Base-by-base conservation (phyloP, 768 basidiomycete genomes). In the Daedalea quercina region DNA sequence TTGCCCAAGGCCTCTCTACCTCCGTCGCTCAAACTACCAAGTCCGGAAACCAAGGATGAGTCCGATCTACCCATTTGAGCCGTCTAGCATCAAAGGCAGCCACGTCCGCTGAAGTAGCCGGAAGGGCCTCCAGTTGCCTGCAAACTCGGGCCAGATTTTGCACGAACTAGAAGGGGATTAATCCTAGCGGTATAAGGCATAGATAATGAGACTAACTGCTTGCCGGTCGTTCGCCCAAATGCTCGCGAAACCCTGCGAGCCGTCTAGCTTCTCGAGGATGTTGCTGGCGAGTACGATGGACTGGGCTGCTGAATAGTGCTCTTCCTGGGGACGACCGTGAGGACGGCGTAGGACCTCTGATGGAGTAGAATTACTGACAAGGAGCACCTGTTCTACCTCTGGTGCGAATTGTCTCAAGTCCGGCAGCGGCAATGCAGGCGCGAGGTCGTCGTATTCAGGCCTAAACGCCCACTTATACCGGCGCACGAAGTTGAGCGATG, bases 381-480 rank as follows among this genome's bases (percentile, higher is more conserved):
- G 65, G 34, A 73, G 60, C 2, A 75, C 62, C 15, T 71, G 70
- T 4, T 64, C 61, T 56, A 74, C 78, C 2, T 68, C 63, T 0
- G 65, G 53, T 11, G 74, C 69, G 57, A 86, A 83, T n/a, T 67
- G 59, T 13, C 71, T 59, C n/a, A 84, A 70, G 43, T 78, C 73
- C 0, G 85, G 85, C n/a, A 78, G 72, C 0, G 72, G 77, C n/a
- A 83, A 62, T 0, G 75, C 72, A 2, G 72, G 67, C 0, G 65
- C 67, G 9, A 77, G 70, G n/a, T 71, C 68, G 4, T 80, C 77
- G 57, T 87, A 87, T 46, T 79, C 78, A 0, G 75, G 67, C 22
- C 71, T 64, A 56, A 83, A 88, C 0, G 86, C 82, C 89, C 89
- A 91, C 61, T 91, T 91, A 60, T 88, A 88, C 33, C 89, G 76